Percentiles rank a stretch among this genome's conserved stretches.
These are phyloP conservation scores for Bipolaris oryzae DNA, from an alignment of 2,329 filamentous ascomycete genomes.

Conservation along the genomic window DNA sequence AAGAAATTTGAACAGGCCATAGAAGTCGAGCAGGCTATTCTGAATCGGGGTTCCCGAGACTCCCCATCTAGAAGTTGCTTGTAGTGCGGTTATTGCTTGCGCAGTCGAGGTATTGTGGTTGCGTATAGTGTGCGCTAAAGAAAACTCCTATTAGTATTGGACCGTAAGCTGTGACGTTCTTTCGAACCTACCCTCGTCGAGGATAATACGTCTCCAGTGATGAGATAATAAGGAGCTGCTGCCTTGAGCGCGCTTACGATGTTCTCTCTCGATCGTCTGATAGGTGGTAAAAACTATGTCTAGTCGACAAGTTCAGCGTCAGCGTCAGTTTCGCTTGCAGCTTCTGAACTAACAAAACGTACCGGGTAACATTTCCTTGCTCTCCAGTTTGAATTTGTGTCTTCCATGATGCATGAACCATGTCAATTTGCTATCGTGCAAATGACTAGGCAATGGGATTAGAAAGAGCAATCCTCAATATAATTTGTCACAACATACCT, in stretches of 20 bases:
- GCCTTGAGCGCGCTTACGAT: not conserved
- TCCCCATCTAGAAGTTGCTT: conserved; percentile 57
- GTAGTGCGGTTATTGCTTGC: conserved; percentile 45
- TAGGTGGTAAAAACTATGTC: not conserved
- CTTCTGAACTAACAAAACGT: not conserved
- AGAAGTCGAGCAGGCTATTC: conserved; percentile 25
- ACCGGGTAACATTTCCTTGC: not conserved
- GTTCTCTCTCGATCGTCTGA: not conserved
- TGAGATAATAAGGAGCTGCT: not conserved
- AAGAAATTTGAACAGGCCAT: conserved; percentile 26
- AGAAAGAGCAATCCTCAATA: not conserved
- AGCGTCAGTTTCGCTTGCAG: not conserved
- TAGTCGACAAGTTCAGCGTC: not conserved
- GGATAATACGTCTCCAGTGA: not conserved
- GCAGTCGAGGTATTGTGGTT: conserved; percentile 28
- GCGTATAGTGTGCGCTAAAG: conserved; percentile 25
- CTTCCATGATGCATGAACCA: not conserved
- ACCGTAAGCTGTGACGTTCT: not conserved
- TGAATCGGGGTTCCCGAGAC: conserved; percentile 55
- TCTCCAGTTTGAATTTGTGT: not conserved
- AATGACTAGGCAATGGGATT: not conserved
- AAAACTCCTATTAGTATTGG: not conserved
- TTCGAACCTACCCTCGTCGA: not conserved
- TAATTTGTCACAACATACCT: not conserved
- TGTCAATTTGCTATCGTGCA: not conserved